phyloP scores from a whole-genome alignment of 768 basidiomycete species.

The Trametes sanguinea region DNA sequence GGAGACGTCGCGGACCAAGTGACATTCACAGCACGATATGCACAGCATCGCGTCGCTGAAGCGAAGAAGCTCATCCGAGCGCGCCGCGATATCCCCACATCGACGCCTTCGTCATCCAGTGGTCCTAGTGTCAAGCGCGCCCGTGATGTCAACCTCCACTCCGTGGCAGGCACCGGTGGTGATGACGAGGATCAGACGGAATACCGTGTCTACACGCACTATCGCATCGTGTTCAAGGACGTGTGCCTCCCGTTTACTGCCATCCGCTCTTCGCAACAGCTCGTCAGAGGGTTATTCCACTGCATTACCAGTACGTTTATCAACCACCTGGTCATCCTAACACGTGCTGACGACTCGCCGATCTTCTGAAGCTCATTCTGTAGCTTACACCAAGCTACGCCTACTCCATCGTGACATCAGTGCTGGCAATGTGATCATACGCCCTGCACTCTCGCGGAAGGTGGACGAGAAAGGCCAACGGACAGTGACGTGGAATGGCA shows the following conservation, averaged over 20 bases:
- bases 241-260: slow-evolving; percentile 3
- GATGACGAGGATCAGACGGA: background rate
- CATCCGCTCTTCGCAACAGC: slow-evolving; percentile 6
- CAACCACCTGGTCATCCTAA: background rate
- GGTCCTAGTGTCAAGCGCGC: no score
- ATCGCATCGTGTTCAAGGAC: slow-evolving; percentile 15
- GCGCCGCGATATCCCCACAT: no score
- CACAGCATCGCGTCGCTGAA: background rate
- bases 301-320: background rate
- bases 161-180: no score
- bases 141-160: no score
- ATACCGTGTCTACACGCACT: slow-evolving; percentile 6
- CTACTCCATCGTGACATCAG: slow-evolving; percentile 3
- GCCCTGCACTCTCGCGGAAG: background rate
- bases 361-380: background rate
- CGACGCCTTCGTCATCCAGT: no score
- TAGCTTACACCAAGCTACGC: background rate
- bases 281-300: slow-evolving; percentile 1
- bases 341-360: no score
- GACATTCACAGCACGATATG: background rate
- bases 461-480: background rate
- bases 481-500: background rate
- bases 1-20: slow-evolving; percentile 3
- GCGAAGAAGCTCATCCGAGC: no score
- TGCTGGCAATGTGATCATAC: slow-evolving; percentile 1